Percentiles rank a stretch among this genome's conserved stretches.
Conservation (phyloP, 2,329 filamentous ascomycete genomes). For the Xylogone sp. region DNA sequence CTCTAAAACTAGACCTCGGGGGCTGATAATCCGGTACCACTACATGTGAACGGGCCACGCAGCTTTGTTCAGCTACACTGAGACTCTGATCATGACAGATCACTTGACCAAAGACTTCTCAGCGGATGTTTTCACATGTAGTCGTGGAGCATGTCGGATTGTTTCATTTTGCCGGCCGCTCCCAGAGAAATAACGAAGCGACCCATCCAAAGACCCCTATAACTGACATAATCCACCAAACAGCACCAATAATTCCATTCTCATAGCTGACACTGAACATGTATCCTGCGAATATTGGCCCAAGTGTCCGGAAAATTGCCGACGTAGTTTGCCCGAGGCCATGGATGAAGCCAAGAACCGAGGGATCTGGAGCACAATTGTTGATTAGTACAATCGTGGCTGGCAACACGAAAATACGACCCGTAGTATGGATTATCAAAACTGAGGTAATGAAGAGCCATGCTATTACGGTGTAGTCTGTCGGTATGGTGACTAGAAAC, state of each 20-base stretch:
- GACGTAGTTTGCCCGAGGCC: conserved; percentile 52
- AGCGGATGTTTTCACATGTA: no score
- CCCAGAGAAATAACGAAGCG: no score
- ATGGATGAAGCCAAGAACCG: conserved; percentile 51
- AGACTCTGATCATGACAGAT: no score
- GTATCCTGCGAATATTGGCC: conserved; percentile 49
- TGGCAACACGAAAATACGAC: conserved; percentile 54
- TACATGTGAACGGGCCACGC: no score
- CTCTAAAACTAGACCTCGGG: no score
- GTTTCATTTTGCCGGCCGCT: no score
- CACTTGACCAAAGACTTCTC: no score
- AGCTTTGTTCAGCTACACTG: no score
- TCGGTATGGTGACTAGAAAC: conserved; percentile 51
- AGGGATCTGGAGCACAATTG: conserved; percentile 51
- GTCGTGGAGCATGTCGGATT: no score
- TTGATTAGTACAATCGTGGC: conserved; percentile 55
- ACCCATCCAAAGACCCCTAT: conserved; percentile 33
- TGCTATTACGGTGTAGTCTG: conserved; percentile 33
- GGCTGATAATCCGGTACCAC: no score
- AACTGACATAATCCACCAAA: conserved; percentile 49
- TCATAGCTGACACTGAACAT: conserved; percentile 48
- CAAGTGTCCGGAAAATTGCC: conserved; percentile 49
- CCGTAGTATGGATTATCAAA: conserved; percentile 50
- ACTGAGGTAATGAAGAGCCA: conserved; percentile 51
- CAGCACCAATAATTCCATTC: conserved; percentile 45